Conservation (phyloP, 441 rosid species). For the Geranium incanum region DNA sequence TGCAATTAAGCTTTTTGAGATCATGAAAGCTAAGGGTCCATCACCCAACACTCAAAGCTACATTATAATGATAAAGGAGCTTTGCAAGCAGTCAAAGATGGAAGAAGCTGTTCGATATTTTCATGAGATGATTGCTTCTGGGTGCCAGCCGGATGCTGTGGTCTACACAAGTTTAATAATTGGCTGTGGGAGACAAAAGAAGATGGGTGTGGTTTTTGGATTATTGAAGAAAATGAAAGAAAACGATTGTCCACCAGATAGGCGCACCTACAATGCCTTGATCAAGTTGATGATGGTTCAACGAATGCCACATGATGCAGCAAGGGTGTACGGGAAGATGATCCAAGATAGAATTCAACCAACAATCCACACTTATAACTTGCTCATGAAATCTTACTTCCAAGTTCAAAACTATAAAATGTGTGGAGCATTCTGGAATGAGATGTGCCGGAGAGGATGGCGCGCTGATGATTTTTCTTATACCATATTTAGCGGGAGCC, state of each 20-base stretch:
- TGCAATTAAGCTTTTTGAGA: slow-evolving; percentile 65
- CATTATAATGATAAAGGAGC: slow-evolving; percentile 54
- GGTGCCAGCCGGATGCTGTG: slow-evolving; percentile 54
- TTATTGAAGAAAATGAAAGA: slow-evolving; percentile 76
- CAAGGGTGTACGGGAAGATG: slow-evolving; percentile 60
- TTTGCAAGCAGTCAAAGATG: slow-evolving; percentile 70
- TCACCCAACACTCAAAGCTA: slow-evolving; percentile 58
- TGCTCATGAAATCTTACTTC: slow-evolving; percentile 79
- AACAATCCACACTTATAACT: slow-evolving; percentile 63
- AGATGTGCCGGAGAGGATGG: slow-evolving; percentile 54
- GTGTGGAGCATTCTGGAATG: slow-evolving; percentile 62
- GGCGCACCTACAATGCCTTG: slow-evolving; percentile 59
- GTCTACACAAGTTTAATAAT: slow-evolving; percentile 72
- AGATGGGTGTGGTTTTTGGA: slow-evolving; percentile 52
- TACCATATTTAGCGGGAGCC: slow-evolving; percentile 51
- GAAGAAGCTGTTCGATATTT: slow-evolving; percentile 59
- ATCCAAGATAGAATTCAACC: slow-evolving; percentile 49
- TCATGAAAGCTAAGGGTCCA: slow-evolving; percentile 82
- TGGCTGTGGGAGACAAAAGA: slow-evolving; percentile 60
- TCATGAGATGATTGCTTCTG: slow-evolving; percentile 55
- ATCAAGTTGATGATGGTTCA: slow-evolving; percentile 59
- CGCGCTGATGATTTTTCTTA: slow-evolving; percentile 79
- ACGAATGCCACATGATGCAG: slow-evolving; percentile 59
- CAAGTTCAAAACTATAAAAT: slow-evolving; percentile 49
- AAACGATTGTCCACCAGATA: slow-evolving; percentile 59